These are phyloP conservation scores for Magnolia sinica DNA, from an alignment of 164 flowering plant genomes.

Conservation along the genomic window DNA sequence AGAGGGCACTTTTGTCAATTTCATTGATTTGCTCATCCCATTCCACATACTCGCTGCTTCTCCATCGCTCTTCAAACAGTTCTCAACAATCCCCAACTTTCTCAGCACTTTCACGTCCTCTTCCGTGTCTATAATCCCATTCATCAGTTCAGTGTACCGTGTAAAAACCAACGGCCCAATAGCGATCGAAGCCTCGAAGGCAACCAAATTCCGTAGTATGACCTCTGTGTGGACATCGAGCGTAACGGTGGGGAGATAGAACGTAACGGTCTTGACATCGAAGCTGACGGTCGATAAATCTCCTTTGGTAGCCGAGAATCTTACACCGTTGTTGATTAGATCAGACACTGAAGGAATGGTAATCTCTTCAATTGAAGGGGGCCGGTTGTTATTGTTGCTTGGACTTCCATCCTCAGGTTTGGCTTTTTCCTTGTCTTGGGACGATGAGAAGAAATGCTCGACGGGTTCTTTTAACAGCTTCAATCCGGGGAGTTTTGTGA, in stretches of 20 bases:
- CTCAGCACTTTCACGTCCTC: constrained; percentile 18
- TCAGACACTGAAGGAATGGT: constrained; percentile 36
- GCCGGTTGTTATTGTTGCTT: neutral
- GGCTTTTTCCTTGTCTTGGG: neutral
- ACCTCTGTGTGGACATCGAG: constrained; percentile 52
- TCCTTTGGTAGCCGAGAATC: constrained; percentile 20
- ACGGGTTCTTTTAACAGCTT: constrained; percentile 13
- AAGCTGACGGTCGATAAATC: constrained; percentile 29
- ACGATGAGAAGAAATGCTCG: constrained; percentile 2
- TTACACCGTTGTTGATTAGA: constrained; percentile 29
- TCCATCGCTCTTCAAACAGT: constrained; percentile 20
- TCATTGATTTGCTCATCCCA: constrained; percentile 22
- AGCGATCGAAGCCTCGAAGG: constrained; percentile 21
- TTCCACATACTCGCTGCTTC: constrained; percentile 20
- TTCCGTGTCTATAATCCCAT: too few relatives aligned
- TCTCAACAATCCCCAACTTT: constrained; percentile 16
- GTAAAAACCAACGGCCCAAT: constrained; percentile 23
- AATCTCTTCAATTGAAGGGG: constrained; percentile 36
- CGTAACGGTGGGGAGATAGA: constrained; percentile 29
- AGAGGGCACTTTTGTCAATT: constrained; percentile 9
- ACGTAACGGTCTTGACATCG: constrained; percentile 22
- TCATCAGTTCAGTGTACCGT: constrained; percentile 15
- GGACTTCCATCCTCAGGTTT: neutral
- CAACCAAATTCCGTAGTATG: constrained; percentile 40
- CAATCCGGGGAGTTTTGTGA: constrained; percentile 12